These are phyloP conservation scores for Daldinia caldariorum DNA, from an alignment of 495 filamentous ascomycete genomes.

Conservation along the genomic window DNA sequence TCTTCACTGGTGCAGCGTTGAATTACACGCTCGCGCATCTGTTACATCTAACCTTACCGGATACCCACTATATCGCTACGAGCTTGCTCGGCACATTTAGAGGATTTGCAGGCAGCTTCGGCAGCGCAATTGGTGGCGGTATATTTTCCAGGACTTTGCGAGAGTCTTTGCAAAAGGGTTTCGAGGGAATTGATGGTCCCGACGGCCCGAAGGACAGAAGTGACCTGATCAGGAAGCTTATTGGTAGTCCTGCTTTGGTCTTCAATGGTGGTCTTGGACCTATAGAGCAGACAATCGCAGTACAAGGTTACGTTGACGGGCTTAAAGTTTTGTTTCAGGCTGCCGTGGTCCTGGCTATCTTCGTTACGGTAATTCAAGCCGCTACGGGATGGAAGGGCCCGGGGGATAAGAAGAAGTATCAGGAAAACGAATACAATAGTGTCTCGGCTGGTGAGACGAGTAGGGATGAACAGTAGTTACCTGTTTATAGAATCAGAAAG, in stretches of 20 bases:
- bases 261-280: constrained; percentile 56
- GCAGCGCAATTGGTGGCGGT: constrained; percentile 79
- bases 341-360: constrained; percentile 62
- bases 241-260: constrained; percentile 75
- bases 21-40: constrained; percentile 83
- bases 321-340: constrained; percentile 67
- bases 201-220: constrained; percentile 53
- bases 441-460: constrained; percentile 1
- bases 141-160: constrained; percentile 72
- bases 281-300: constrained; percentile 67
- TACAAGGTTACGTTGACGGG: constrained; percentile 68
- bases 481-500: neutral
- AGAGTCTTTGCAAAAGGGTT: constrained; percentile 64
- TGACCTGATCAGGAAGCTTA: constrained; percentile 68
- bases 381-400: constrained; percentile 70
- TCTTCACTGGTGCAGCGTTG: constrained; percentile 73
- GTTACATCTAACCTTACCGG: constrained; percentile 69
- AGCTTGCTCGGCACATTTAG: constrained; percentile 76
- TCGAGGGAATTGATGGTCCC: constrained; percentile 55
- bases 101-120: constrained; percentile 79
- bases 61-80: constrained; percentile 75
- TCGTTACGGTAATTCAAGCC: constrained; percentile 69
- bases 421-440: constrained; percentile 13
- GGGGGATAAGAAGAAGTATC: constrained; percentile 40
- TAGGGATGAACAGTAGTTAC: neutral